Evolutionary conservation across 805 yeast genomes (phyloP).

Genomic region (Middelhovenomyces tepae): DNA sequence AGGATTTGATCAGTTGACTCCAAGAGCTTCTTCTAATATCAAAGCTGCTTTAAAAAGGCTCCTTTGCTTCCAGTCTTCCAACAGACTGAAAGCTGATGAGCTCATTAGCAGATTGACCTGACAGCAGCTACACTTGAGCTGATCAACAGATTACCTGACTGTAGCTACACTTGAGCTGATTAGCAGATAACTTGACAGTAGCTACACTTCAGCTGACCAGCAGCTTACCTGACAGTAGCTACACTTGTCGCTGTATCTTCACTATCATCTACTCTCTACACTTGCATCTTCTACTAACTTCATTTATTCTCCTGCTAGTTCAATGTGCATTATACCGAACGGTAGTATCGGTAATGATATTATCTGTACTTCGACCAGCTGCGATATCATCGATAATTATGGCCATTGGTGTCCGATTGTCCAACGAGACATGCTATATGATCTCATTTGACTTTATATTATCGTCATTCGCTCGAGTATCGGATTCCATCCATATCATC

Average conservation of each 20-base stretch:
- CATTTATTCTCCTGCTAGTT: too few species aligned
- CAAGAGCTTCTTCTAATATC: slow-evolving; percentile 4
- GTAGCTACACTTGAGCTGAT: neutral
- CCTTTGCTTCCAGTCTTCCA: slow-evolving; percentile 1
- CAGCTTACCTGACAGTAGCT: neutral
- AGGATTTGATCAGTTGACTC: neutral
- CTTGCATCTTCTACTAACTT: too few species aligned
- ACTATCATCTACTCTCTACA: too few species aligned
- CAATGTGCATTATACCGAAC: neutral
- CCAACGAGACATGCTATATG: too few species aligned
- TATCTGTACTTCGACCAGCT: too few species aligned
- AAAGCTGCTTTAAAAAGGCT: slow-evolving; percentile 3
- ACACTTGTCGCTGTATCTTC: neutral
- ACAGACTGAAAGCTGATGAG: slow-evolving; percentile 1
- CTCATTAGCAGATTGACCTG: neutral
- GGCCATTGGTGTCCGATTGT: too few species aligned
- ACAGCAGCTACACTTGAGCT: neutral
- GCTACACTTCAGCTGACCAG: neutral
- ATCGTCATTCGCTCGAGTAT: too few species aligned
- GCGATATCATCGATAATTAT: too few species aligned
- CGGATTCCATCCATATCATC: too few species aligned
- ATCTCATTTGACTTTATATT: too few species aligned
- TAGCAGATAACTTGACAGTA: neutral
- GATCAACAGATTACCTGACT: neutral
- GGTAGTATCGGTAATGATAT: slow-evolving; percentile 1